These are phyloP conservation scores for Malus fusca DNA, from an alignment of 306 rosid genomes.

Conservation along the genomic window DNA sequence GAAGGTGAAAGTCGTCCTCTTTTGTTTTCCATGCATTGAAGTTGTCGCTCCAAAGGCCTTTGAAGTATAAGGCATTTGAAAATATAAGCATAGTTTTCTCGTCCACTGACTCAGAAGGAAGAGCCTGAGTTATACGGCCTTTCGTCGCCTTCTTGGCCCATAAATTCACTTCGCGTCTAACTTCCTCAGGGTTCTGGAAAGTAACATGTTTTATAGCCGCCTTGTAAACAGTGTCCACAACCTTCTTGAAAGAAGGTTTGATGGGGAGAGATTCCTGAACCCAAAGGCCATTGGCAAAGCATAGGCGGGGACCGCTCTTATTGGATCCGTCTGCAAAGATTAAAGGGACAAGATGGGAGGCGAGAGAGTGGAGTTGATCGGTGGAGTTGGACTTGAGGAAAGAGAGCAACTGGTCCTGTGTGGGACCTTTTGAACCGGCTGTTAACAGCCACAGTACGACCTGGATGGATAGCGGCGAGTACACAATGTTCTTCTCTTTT, in stretches of 20 bases:
- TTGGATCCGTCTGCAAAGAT: constrained; percentile 48
- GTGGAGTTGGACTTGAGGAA: constrained; percentile 61
- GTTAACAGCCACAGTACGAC: constrained; percentile 56
- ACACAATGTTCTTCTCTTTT: constrained; percentile 39
- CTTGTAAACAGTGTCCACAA: constrained; percentile 39
- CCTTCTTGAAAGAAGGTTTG: constrained; percentile 58
- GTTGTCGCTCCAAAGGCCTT: constrained; percentile 61
- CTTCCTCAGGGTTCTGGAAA: constrained; percentile 54
- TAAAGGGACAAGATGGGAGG: constrained; percentile 45
- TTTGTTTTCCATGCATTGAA: constrained; percentile 53
- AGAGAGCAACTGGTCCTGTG: constrained; percentile 58
- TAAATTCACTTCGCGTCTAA: constrained; percentile 43
- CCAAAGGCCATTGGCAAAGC: constrained; percentile 65
- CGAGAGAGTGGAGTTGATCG: constrained; percentile 49
- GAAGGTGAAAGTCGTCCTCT: constrained; percentile 35
- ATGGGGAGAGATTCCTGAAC: constrained; percentile 48
- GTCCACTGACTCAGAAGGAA: constrained; percentile 48
- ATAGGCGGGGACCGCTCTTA: constrained; percentile 63
- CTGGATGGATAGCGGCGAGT: constrained; percentile 72
- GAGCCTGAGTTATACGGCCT: constrained; percentile 54
- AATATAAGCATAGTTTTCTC: constrained; percentile 44
- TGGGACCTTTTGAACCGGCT: constrained; percentile 61
- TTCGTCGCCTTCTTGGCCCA: constrained; percentile 70
- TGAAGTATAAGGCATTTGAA: constrained; percentile 70
- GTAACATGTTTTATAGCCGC: constrained; percentile 46